Percentiles rank a stretch among this genome's conserved stretches.
These are phyloP conservation scores for Halenospora varia DNA, from an alignment of 495 filamentous ascomycete genomes.

Conservation along the genomic window DNA sequence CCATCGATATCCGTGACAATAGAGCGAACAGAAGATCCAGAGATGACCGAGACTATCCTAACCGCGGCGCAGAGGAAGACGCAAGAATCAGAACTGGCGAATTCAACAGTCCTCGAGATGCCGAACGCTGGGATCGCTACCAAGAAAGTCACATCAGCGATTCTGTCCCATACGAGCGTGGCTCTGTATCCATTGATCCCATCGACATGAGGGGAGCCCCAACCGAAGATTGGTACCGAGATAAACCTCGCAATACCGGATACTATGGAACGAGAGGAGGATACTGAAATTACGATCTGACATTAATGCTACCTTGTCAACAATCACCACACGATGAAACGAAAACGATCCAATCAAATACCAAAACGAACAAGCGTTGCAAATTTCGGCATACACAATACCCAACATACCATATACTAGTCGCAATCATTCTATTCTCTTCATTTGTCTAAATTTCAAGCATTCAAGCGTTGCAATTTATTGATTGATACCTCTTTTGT, in stretches of 20 bases:
- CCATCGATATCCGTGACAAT: constrained; percentile 12
- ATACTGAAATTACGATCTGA: too few species aligned
- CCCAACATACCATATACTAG: too few species aligned
- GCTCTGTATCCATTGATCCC: constrained; percentile 11
- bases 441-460: too few species aligned
- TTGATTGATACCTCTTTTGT: too few species aligned
- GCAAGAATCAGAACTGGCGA: constrained; percentile 8
- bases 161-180: constrained; percentile 12
- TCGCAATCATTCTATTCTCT: too few species aligned
- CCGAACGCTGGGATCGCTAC: constrained; percentile 23
- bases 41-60: constrained; percentile 8
- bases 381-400: too few species aligned
- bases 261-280: background rate
- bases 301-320: too few species aligned
- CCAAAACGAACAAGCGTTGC: too few species aligned
- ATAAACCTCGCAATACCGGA: background rate
- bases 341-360: too few species aligned
- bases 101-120: constrained; percentile 22
- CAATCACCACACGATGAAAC: too few species aligned
- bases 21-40: background rate
- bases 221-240: constrained; percentile 23
- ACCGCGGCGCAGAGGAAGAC: constrained; percentile 15
- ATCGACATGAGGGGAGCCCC: constrained; percentile 14
- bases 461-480: too few species aligned
- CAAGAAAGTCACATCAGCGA: constrained; percentile 7